Conservation (phyloP, 495 filamentous ascomycete genomes). For the Penicillium goetzii region DNA sequence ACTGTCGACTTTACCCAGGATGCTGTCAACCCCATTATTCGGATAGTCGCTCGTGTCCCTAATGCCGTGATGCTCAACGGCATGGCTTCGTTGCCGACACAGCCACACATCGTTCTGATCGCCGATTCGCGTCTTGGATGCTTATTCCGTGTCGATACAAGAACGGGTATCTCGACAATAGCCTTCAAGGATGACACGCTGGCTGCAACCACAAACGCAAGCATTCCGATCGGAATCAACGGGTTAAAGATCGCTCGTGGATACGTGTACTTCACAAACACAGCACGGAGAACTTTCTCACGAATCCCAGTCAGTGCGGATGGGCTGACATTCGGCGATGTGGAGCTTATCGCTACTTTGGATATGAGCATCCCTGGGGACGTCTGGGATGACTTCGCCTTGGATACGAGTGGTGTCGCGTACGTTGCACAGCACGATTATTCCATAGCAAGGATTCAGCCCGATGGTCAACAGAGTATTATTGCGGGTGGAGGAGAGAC, state of each 20-base stretch:
- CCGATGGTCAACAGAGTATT: constrained; percentile 26
- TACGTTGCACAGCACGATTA: constrained; percentile 34
- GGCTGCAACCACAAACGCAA: constrained; percentile 17
- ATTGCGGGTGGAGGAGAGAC: constrained; percentile 31
- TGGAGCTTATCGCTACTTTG: constrained; percentile 28
- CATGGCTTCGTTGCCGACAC: constrained; percentile 31
- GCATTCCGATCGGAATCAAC: constrained; percentile 45
- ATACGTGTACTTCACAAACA: constrained; percentile 50
- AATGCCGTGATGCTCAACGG: constrained; percentile 47
- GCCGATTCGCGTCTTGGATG: constrained; percentile 45
- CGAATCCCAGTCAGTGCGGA: constrained; percentile 31
- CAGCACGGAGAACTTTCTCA: constrained; percentile 38
- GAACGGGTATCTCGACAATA: constrained; percentile 38
- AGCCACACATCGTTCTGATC: constrained; percentile 30
- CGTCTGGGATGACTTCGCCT: constrained; percentile 42
- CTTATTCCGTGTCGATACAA: constrained; percentile 45
- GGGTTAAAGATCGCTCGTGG: constrained; percentile 37
- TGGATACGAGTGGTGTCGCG: constrained; percentile 29
- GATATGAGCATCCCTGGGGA: constrained; percentile 2
- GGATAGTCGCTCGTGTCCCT: constrained; percentile 34
- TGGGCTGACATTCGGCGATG: constrained; percentile 27
- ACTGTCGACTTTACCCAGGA: constrained; percentile 39
- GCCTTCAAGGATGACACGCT: constrained; percentile 30
- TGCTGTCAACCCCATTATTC: constrained; percentile 22
- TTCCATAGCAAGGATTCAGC: constrained; percentile 30